A percentile compares a stretch with the other conserved stretches of the same genome.
These are phyloP conservation scores for Mallotus japonicus DNA, from an alignment of 441 rosid genomes.

Conservation along the genomic window DNA sequence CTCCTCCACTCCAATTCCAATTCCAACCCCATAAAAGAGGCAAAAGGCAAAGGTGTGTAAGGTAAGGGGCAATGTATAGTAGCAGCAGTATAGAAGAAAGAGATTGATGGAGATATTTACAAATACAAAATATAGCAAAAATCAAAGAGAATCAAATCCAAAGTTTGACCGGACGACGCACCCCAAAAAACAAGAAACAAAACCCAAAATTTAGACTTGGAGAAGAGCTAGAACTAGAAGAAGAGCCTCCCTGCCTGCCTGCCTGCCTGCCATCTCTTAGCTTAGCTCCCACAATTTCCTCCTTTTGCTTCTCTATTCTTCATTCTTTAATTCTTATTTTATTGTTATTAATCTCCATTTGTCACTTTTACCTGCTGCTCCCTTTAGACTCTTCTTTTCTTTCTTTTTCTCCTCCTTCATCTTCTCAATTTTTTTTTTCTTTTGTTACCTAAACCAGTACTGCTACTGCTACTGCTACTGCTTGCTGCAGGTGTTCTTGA, in stretches of 20 bases:
- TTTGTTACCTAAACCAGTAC: background rate
- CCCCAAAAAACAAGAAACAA: conserved; percentile 7
- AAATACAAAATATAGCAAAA: background rate
- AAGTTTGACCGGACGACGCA: conserved; percentile 43
- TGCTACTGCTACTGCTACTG: no score
- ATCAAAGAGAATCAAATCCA: conserved; percentile 32
- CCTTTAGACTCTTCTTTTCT: background rate
- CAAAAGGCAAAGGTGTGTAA: background rate
- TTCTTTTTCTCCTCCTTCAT: conserved; percentile 6
- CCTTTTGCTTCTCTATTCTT: background rate
- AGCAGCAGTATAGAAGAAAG: background rate
- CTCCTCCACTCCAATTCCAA: background rate
- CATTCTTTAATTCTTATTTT: background rate
- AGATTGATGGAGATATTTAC: background rate
- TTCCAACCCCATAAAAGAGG: background rate
- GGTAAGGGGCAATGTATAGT: no score
- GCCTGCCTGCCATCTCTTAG: no score
- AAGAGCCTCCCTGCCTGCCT: no score
- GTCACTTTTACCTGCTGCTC: conserved; percentile 25
- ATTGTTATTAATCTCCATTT: background rate
- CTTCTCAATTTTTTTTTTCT: background rate
- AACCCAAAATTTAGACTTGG: no score
- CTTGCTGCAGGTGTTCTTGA: no score
- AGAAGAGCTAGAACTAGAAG: no score
- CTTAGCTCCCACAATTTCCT: conserved; percentile 16